A percentile compares a stretch with the other conserved stretches of the same genome.
phyloP scores from a whole-genome alignment of 106 monocot genomes.

The Ottelia alismoides region DNA sequence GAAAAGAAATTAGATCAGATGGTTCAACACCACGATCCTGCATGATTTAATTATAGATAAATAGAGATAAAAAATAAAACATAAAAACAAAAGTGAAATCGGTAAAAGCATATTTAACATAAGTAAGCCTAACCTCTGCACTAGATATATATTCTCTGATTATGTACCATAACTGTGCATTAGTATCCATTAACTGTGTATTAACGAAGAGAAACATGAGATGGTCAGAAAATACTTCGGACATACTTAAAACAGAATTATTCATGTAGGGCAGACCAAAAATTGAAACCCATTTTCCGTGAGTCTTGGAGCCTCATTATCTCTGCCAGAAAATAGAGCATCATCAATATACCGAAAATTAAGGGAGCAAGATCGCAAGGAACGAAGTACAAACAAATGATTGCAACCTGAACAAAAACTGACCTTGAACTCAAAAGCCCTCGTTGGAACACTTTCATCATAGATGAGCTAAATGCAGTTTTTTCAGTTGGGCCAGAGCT shows the following conservation, averaged over 20 bases:
- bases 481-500: constrained; percentile 77
- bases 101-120: neutral
- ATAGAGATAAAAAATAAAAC: neutral
- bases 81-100: neutral
- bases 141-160: constrained; percentile 94
- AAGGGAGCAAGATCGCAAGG: too few relatives aligned
- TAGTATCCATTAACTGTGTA: constrained; percentile 92
- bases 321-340: constrained; percentile 59
- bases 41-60: constrained; percentile 7
- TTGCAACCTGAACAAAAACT: neutral
- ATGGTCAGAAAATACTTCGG: neutral
- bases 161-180: constrained; percentile 97
- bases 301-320: constrained; percentile 80
- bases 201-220: constrained; percentile 13
- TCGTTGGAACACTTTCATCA: constrained; percentile 91
- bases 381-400: too few relatives aligned
- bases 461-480: constrained; percentile 63
- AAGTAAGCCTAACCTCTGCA: constrained; percentile 47
- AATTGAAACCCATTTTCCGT: constrained; percentile 98
- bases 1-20: constrained; percentile 84
- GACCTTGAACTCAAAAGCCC: constrained; percentile 94
- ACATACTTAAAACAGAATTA: neutral
- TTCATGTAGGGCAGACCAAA: constrained; percentile 37
- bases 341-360: neutral
- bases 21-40: constrained; percentile 95